Evolutionary conservation across 2,329 filamentous ascomycete species (phyloP).

Genomic region (Diaporthe helianthi): DNA sequence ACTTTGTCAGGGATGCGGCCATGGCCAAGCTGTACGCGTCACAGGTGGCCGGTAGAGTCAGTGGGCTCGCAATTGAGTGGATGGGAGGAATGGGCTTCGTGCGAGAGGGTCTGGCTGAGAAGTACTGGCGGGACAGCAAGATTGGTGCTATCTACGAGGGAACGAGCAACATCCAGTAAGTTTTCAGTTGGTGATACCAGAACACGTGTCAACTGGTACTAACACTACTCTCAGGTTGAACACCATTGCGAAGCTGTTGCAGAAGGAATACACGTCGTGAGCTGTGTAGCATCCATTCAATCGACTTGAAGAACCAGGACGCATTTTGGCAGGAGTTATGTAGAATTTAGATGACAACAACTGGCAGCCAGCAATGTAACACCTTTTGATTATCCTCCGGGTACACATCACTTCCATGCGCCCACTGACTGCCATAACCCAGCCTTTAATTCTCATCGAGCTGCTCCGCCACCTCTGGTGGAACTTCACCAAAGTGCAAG

Average conservation of each 20-base stretch:
- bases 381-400: not conserved
- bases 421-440: constrained; percentile 39
- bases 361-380: constrained; percentile 10
- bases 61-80: constrained; percentile 91
- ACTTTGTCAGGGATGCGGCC: constrained; percentile 94
- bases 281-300: not conserved
- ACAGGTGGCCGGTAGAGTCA: constrained; percentile 89
- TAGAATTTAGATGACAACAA: constrained; percentile 17
- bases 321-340: not conserved
- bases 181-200: constrained; percentile 23
- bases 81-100: constrained; percentile 99
- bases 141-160: constrained; percentile 98
- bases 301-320: not conserved
- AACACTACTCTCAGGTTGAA: constrained; percentile 53
- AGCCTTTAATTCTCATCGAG: constrained; percentile 36
- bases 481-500: constrained; percentile 37
- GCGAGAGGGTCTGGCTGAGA: constrained; percentile 93
- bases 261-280: constrained; percentile 65
- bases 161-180: constrained; percentile 77
- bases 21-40: constrained; percentile 98
- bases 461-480: constrained; percentile 33
- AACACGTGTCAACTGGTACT: constrained; percentile 39
- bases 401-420: not conserved
- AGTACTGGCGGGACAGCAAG: constrained; percentile 97
- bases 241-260: constrained; percentile 68